A percentile compares a stretch with the other conserved stretches of the same genome.
These are phyloP conservation scores for Quercus parvula DNA, from an alignment of 306 rosid genomes.

Conservation along the genomic window DNA sequence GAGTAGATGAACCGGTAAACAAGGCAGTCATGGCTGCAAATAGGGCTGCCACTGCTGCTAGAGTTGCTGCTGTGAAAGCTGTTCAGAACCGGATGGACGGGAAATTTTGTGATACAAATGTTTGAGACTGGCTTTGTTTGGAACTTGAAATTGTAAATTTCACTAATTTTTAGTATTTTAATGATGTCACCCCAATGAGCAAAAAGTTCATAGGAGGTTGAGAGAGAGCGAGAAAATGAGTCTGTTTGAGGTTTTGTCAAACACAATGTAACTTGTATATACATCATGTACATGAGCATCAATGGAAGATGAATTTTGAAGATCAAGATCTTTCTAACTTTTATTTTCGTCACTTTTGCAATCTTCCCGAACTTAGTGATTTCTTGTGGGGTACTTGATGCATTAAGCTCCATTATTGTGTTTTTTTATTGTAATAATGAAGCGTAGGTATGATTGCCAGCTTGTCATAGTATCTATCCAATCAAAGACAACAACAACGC, in stretches of 20 bases:
- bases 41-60: constrained; percentile 87
- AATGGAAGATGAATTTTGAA: constrained; percentile 45
- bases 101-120: constrained; percentile 67
- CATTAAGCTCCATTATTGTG: constrained; percentile 21
- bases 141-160: constrained; percentile 56
- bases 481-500: background rate
- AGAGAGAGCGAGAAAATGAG: constrained; percentile 29
- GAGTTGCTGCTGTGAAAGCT: constrained; percentile 98
- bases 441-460: constrained; percentile 12
- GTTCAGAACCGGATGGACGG: constrained; percentile 96
- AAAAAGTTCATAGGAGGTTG: constrained; percentile 75
- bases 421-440: constrained; percentile 24
- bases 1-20: constrained; percentile 77
- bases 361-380: background rate
- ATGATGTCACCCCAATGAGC: constrained; percentile 69
- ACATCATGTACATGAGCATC: constrained; percentile 47
- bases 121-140: constrained; percentile 36
- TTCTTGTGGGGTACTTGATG: constrained; percentile 22
- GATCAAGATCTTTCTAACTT: background rate
- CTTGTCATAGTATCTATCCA: constrained; percentile 5
- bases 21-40: constrained; percentile 79
- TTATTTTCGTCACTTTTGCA: background rate
- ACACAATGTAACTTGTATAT: constrained; percentile 74
- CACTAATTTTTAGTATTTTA: constrained; percentile 50
- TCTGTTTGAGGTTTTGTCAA: constrained; percentile 41